Base-by-base conservation (phyloP, 257 asterid species). In the Solanum neorickii region DNA sequence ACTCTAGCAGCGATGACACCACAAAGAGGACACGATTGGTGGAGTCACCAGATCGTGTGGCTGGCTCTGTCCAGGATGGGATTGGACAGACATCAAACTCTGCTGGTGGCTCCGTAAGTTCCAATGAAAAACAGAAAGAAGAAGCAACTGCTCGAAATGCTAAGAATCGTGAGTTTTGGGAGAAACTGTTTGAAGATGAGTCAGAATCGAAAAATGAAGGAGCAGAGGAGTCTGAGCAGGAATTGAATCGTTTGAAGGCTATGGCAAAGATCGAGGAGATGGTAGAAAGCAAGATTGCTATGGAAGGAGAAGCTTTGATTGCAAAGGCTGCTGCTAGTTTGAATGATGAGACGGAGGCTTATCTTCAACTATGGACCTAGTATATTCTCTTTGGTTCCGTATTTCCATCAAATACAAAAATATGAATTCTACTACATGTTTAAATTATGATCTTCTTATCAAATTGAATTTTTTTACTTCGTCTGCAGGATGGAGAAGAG, bases 91-190 rank as follows among this genome's bases (percentile, higher is more conserved):
- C 65, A 84, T 29, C 59, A 25, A 80, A 88, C 83, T 88, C 89
- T 23, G 87, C 86, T 41, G 87, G 87, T 83, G 86, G 83, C 84
- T 73, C 87, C 7, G 88, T 76, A 68, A 73, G 69, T 68, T 89
- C 91, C 46, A 82, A 23, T 56, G 85, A 72, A 46, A 60, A 83
- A 29, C 83, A 85, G 83, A 78, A 83, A 46, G 87, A 69, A 33
- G 66, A 68, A 2, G 31, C 83, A n/a, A 23, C 86, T 33, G n/a
- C 66, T 21, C 87, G 84, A 83, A 52, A 72, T 90, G 83, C 25
- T 46, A 91, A 87, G 49, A 86, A 87, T 74, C 73, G 76, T 37
- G 88, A 52, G 41, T 86, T 85, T 62, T 89, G 93, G 95, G 88
- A 84, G 83, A 84, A 87, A 18, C 41, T 91, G 65, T 25, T 89